Evolutionary conservation across 805 yeast species (phyloP).

Genomic region (Cyberlindnera nakhonratchasimensis): DNA sequence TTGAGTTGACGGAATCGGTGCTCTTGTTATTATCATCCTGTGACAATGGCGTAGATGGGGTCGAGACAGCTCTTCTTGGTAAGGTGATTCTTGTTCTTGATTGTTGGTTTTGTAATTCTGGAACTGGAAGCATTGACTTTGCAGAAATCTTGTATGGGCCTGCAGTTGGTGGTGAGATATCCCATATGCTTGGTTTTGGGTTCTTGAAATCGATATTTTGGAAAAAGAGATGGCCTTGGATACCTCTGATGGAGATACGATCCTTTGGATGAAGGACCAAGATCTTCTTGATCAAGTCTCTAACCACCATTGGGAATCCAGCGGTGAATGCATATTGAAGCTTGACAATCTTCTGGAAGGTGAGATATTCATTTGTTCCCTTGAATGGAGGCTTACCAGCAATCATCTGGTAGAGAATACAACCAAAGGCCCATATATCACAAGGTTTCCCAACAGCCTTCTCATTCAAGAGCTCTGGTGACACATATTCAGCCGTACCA

Average conservation of each 20-base stretch:
- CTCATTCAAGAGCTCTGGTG: conserved; percentile 74
- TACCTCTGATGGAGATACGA: conserved; percentile 53
- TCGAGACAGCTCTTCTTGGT: conserved; percentile 24
- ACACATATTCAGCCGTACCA: conserved; percentile 82
- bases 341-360: conserved; percentile 79
- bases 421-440: conserved; percentile 99
- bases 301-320: conserved; percentile 68
- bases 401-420: conserved; percentile 91
- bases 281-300: conserved; percentile 72
- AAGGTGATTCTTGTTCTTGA: conserved; percentile 24
- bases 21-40: conserved; percentile 6
- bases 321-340: conserved; percentile 81
- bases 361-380: conserved; percentile 76
- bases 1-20: conserved; percentile 8
- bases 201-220: conserved; percentile 52
- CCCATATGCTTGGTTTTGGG: conserved; percentile 52
- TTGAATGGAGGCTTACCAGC: conserved; percentile 90
- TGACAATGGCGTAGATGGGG: conserved; percentile 23
- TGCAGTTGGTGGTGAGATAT: conserved; percentile 53
- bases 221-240: conserved; percentile 65
- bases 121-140: conserved; percentile 74
- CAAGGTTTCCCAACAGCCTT: conserved; percentile 86
- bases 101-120: conserved; percentile 35
- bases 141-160: conserved; percentile 75
- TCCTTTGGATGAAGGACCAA: conserved; percentile 61